Conservation (phyloP, 164 flowering plant genomes). For the Buxus sempervirens region DNA sequence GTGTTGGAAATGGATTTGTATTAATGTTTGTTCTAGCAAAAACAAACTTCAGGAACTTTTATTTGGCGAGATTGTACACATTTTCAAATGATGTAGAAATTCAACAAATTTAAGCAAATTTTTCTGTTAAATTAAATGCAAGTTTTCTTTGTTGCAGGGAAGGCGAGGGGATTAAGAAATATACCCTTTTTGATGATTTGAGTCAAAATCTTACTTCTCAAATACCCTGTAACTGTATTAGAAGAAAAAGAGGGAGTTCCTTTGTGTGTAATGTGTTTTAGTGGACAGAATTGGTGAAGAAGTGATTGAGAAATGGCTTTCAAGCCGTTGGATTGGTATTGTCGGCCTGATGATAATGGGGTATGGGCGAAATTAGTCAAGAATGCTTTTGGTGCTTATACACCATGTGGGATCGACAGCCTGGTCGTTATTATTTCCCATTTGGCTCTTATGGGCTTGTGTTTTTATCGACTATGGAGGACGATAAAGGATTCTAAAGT, state of each 20-base stretch:
- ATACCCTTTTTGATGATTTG: neutral
- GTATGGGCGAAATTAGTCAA: slow-evolving; percentile 66
- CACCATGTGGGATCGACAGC: slow-evolving; percentile 80
- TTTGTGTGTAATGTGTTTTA: neutral
- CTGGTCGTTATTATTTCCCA: slow-evolving; percentile 65
- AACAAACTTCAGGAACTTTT: too few relatives aligned
- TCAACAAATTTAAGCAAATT: too few relatives aligned
- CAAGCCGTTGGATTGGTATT: slow-evolving; percentile 76
- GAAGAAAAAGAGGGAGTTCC: neutral
- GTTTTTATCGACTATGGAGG: slow-evolving; percentile 74
- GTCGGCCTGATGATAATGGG: slow-evolving; percentile 75
- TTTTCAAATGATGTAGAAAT: too few relatives aligned
- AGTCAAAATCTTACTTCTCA: neutral
- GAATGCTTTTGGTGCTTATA: slow-evolving; percentile 88
- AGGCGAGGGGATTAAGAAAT: neutral
- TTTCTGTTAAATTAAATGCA: too few relatives aligned
- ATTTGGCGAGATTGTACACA: too few relatives aligned
- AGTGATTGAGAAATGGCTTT: slow-evolving; percentile 50
- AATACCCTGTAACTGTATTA: neutral
- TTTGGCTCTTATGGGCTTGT: slow-evolving; percentile 63
- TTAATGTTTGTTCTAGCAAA: too few relatives aligned
- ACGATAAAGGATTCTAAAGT: slow-evolving; percentile 49
- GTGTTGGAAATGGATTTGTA: too few relatives aligned
- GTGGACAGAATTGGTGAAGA: neutral
- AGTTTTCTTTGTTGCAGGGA: too few relatives aligned